Conservation (phyloP, 2,329 filamentous ascomycete genomes). For the Aspergillus costaricaensis region DNA sequence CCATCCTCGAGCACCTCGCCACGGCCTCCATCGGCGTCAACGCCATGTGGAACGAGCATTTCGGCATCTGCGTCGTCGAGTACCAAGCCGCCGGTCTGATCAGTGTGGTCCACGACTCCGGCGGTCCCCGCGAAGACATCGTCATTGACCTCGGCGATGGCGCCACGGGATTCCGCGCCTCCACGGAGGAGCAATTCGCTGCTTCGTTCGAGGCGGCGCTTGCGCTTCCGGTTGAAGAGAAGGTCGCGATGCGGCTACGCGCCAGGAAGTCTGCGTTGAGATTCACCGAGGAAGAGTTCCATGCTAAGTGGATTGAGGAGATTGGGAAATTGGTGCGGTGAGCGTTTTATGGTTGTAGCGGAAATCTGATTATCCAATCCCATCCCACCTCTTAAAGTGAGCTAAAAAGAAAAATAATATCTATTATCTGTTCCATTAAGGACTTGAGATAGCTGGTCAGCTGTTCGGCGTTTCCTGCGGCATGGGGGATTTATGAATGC, state of each 20-base stretch:
- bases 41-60: constrained; percentile 99
- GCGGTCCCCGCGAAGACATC: constrained; percentile 91
- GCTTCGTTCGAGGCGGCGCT: constrained; percentile 77
- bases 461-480: no score
- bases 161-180: constrained; percentile 84
- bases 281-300: constrained; percentile 88
- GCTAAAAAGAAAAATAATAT: no score
- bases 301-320: constrained; percentile 72
- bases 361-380: neutral
- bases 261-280: constrained; percentile 77
- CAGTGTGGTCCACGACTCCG: constrained; percentile 88
- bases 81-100: constrained; percentile 95
- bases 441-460: no score
- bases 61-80: constrained; percentile 96
- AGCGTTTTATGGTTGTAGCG: constrained; percentile 39
- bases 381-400: neutral
- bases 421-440: no score
- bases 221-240: constrained; percentile 61
- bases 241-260: constrained; percentile 70
- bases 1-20: constrained; percentile 77
- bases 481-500: no score
- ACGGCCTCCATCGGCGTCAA: constrained; percentile 85
- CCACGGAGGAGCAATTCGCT: constrained; percentile 76
- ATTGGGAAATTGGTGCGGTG: constrained; percentile 67
- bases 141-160: constrained; percentile 77